Evolutionary conservation across 2,329 filamentous ascomycete species (phyloP), one percentile per base, ranked within the genome.

Genomic region (Hypoxylon sp.): DNA sequence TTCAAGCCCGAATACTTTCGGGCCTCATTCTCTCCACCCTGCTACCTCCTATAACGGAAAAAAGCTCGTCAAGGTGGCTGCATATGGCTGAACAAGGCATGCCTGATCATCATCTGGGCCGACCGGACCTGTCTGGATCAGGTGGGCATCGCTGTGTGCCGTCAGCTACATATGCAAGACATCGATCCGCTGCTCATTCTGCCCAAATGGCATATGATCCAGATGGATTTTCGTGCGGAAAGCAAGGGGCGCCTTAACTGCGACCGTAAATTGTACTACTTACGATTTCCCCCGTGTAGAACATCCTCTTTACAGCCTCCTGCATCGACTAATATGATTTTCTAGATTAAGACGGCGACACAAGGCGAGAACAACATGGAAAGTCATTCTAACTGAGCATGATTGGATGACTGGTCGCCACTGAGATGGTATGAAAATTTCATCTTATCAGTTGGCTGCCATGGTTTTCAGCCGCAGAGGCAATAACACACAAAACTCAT

Each of bases 371-470:
- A 41, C 23, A 19, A 40, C 36, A 23, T 29, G 21, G 23, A 29
- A 7, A 30, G n/a, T n/a, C n/a, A n/a, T n/a, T n/a, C n/a, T n/a
- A n/a, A n/a, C n/a, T n/a, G n/a, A n/a, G n/a, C n/a, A n/a, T n/a
- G n/a, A n/a, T n/a, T n/a, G n/a, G n/a, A n/a, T n/a, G n/a, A n/a
- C n/a, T n/a, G n/a, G n/a, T 45, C 15, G 43, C 43, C 43, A 47
- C 43, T 38, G 9, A 8, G 20, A 21, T 34, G 43, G 43, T 32
- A n/a, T n/a, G n/a, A n/a, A n/a, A n/a, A n/a, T n/a, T n/a, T n/a
- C n/a, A n/a, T n/a, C n/a, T n/a, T n/a, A n/a, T n/a, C n/a, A n/a
- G n/a, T n/a, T n/a, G n/a, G n/a, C n/a, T n/a, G n/a, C n/a, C n/a
- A n/a, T n/a, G n/a, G n/a, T n/a, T n/a, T n/a, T n/a, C n/a, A n/a